Conservation (phyloP, 768 basidiomycete species). For the Russula foetens region DNA sequence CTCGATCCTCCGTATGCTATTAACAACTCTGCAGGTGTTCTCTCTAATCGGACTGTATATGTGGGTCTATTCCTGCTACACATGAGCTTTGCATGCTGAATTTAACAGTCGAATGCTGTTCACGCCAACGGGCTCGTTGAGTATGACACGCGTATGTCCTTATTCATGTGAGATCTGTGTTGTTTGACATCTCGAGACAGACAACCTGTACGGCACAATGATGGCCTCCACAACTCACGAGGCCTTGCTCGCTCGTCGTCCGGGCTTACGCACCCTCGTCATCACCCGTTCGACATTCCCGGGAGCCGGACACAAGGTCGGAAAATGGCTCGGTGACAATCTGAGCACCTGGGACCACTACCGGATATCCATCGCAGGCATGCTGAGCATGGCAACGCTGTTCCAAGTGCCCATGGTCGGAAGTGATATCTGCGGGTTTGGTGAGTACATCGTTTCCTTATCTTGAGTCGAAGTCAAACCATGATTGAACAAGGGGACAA, state of each 20-base stretch:
- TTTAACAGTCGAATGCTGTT: constrained; percentile 28
- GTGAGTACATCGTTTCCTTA: constrained; percentile 27
- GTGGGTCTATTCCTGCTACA: constrained; percentile 28
- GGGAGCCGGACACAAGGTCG: constrained; percentile 57
- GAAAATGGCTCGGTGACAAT: constrained; percentile 72
- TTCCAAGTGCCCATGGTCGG: constrained; percentile 74
- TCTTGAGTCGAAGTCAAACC: background rate
- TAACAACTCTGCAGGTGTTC: constrained; percentile 40
- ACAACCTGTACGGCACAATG: constrained; percentile 66
- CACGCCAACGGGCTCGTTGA: constrained; percentile 52
- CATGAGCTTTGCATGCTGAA: background rate
- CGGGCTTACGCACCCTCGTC: constrained; percentile 50
- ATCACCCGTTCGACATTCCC: constrained; percentile 72
- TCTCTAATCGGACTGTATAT: constrained; percentile 48
- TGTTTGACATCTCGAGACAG: constrained; percentile 14
- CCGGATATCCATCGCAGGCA: constrained; percentile 49
- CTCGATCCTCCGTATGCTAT: constrained; percentile 52
- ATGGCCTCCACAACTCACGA: constrained; percentile 56
- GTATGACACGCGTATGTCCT: constrained; percentile 42
- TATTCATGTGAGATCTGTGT: background rate
- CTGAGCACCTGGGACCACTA: constrained; percentile 53
- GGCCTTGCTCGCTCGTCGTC: constrained; percentile 56
- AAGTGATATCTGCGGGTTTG: constrained; percentile 63
- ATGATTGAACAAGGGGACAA: constrained; percentile 34
- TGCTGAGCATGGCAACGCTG: constrained; percentile 56